These are phyloP conservation scores for Phytophthora multivora DNA, from an alignment of 352 stramenopile species.

Conservation along the genomic window DNA sequence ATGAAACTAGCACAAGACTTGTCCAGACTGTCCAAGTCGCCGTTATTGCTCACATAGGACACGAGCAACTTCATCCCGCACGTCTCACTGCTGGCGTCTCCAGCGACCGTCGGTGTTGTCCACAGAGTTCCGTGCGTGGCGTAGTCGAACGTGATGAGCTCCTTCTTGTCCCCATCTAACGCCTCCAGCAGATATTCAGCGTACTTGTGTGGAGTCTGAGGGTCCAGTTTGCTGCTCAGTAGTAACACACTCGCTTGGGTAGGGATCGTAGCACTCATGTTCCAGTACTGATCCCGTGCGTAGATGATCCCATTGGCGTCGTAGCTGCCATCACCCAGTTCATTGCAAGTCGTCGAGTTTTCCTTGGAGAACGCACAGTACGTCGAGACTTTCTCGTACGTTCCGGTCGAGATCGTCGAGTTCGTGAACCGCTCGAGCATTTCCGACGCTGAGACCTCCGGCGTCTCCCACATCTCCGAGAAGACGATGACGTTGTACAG, in stretches of 20 bases:
- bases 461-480: conserved; percentile 57
- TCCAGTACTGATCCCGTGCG: conserved; percentile 56
- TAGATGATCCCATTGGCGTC: conserved; percentile 34
- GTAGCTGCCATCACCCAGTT: conserved; percentile 18
- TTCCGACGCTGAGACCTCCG: conserved; percentile 8
- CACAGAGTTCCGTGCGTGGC: conserved; percentile 40
- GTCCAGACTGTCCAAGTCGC: conserved; percentile 41
- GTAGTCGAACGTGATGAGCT: conserved; percentile 54
- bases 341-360: conserved; percentile 31
- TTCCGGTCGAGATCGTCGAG: conserved; percentile 24
- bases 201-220: conserved; percentile 59
- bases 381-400: conserved; percentile 16
- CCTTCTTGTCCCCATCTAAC: conserved; percentile 41
- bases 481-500: conserved; percentile 58
- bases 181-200: conserved; percentile 38
- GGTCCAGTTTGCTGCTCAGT: conserved; percentile 54
- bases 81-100: conserved; percentile 24
- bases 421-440: conserved; percentile 29
- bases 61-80: conserved; percentile 48
- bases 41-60: conserved; percentile 41
- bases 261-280: conserved; percentile 43
- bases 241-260: conserved; percentile 47
- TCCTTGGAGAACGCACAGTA: conserved; percentile 67
- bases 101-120: conserved; percentile 31
- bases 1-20: conserved; percentile 41